A percentile compares a stretch with the other conserved stretches of the same genome.
phyloP scores from a whole-genome alignment of 805 yeast genomes.

The Kuraishia hungarica region DNA sequence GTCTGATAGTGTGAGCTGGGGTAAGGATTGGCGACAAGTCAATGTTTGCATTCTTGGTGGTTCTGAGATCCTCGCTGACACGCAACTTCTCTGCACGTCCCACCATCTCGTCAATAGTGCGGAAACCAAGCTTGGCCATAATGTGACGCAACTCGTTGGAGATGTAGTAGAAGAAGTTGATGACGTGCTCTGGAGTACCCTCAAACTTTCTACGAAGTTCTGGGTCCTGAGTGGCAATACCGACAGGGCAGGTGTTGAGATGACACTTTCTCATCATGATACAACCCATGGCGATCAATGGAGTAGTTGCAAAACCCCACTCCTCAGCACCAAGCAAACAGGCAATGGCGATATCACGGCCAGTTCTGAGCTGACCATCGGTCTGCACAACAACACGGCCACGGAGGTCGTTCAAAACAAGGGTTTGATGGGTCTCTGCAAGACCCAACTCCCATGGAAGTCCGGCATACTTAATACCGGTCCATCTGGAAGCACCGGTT shows the following conservation, averaged over 20 bases:
- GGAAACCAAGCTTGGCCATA: constrained; percentile 93
- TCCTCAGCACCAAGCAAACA: constrained; percentile 96
- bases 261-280: constrained; percentile 95
- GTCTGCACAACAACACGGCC: constrained; percentile 94
- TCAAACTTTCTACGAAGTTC: constrained; percentile 82
- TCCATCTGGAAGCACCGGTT: constrained; percentile 98
- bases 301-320: constrained; percentile 97
- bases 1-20: constrained; percentile 93
- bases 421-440: constrained; percentile 96
- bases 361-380: constrained; percentile 97
- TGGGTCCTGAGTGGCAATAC: constrained; percentile 98
- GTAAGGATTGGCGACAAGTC: constrained; percentile 91
- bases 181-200: constrained; percentile 98
- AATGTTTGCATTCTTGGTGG: constrained; percentile 83
- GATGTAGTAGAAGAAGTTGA: constrained; percentile 92
- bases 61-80: constrained; percentile 79
- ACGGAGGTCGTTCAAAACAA: constrained; percentile 90
- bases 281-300: constrained; percentile 95
- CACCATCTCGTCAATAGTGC: constrained; percentile 96
- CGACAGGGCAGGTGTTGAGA: constrained; percentile 92
- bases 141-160: constrained; percentile 85
- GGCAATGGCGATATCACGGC: constrained; percentile 95
- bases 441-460: constrained; percentile 98
- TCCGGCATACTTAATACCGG: constrained; percentile 95
- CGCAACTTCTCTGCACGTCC: constrained; percentile 89